phyloP scores from a whole-genome alignment of 1,284 basidiomycete genomes.

The Austroboletus novae-zelandiae region DNA sequence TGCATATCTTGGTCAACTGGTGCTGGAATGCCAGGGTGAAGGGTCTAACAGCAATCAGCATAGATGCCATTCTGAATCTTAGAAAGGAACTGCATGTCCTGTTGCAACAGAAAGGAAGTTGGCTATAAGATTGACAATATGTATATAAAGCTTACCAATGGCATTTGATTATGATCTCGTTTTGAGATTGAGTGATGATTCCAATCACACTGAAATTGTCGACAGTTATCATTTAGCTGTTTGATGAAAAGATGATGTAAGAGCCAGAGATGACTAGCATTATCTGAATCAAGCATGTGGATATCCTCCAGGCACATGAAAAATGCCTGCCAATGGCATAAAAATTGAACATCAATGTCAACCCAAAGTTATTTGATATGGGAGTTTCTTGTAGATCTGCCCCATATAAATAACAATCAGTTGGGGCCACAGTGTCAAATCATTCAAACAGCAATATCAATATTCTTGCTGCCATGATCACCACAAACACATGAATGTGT shows the following conservation, averaged over 20 bases:
- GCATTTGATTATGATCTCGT: neutral
- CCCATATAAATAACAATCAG: neutral
- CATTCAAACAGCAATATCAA: slow-evolving; percentile 23
- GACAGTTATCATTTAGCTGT: slow-evolving; percentile 39
- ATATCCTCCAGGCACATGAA: slow-evolving; percentile 33
- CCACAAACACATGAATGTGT: slow-evolving; percentile 1
- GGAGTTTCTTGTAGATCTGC: neutral
- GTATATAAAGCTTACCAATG: neutral
- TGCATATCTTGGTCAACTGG: too few relatives aligned
- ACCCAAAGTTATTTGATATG: slow-evolving; percentile 8
- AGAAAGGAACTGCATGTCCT: slow-evolving; percentile 10
- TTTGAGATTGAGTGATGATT: slow-evolving; percentile 5
- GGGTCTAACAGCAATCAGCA: neutral
- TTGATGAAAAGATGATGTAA: slow-evolving; percentile 42
- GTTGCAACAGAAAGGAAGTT: neutral
- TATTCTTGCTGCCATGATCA: slow-evolving; percentile 27
- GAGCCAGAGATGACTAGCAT: slow-evolving; percentile 42
- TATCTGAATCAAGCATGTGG: slow-evolving; percentile 32
- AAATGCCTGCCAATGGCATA: slow-evolving; percentile 27
- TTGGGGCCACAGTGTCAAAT: slow-evolving; percentile 20
- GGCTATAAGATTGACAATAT: too few relatives aligned
- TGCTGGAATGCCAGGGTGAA: too few relatives aligned
- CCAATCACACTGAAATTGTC: slow-evolving; percentile 29
- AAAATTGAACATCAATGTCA: slow-evolving; percentile 21
- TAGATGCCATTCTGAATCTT: neutral